Evolutionary conservation across 2,329 filamentous ascomycete genomes (phyloP), one percentile per base, ranked within the genome.

Genomic region (Grosmannia huntii): DNA sequence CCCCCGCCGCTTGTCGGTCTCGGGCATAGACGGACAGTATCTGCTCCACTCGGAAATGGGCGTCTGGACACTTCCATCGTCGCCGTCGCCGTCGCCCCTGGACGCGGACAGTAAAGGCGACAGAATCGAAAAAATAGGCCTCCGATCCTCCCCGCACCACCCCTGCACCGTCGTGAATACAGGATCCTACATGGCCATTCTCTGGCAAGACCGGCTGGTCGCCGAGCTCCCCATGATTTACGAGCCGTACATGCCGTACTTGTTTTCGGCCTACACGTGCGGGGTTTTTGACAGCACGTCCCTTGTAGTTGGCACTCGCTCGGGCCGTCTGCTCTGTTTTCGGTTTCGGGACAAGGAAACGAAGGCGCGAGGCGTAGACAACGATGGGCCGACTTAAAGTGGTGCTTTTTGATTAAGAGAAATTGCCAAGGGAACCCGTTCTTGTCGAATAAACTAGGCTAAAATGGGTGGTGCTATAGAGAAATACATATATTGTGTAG

Each of bases 21-120:
- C 55, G 44, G 48, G 46, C 23, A 56, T 27, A 9, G 33, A 50
- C 19, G 55, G 36, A 38, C 55, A 51, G 48, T 56, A 56, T 56
- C 55, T 56, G 27, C 46, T 56, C 27, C 55, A 56, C 55, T 25
- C 55, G n/a, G 55, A 56, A 27, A 6, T 56, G 51, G 55, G 55
- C 46, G 55, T 56, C 46, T 51, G 55, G 55, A n/a, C 44, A 11
- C 28, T 56, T 10, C 55, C 46, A 51, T 36, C 55, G 27, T 27
- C 46, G 21, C 44, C 44, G 44, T 48, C 21, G 28, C 55, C 46
- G n/a, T n/a, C n/a, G n/a, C n/a, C n/a, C n/a, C 25, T 21, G 19
- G 55, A 51, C 46, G 44, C 44, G 44, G 55, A 56, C 19, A 27
- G 31, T 2, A 38, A 28, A 28, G 4, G n/a, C 5, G 41, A 41